Evolutionary conservation across 1,139 yeast genomes (phyloP), one percentile per base, ranked within the genome.

Genomic region (Scheffersomyces parashehatae): DNA sequence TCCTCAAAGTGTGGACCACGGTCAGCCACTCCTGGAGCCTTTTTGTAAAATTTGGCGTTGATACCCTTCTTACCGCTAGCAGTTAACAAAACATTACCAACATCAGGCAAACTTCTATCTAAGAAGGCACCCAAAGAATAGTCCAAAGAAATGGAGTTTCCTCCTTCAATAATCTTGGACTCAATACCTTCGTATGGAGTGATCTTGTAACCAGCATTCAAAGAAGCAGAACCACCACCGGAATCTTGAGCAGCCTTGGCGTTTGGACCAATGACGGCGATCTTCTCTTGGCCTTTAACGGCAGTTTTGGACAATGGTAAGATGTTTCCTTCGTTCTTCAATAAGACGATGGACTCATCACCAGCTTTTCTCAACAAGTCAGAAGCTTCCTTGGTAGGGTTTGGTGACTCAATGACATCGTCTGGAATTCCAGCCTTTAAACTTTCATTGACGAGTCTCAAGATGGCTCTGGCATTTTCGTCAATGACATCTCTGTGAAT

Each of bases 41-140:
- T 58, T 13, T 47, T 51, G 55, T 62, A 79, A 52, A 75, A 72
- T n/a, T 59, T 58, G 38, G 68, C 66, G 28, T 53, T 49, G 26
- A 63, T 47, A 26, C 85, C 84, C n/a, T 51, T 50, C 20, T 65
- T 52, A 14, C 82, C 83, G 3, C 56, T 54, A 29, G 54, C 51
- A 31, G 47, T 49, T 26, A 45, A 50, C 38, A 62, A 45, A 13
- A 49, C 8, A 7, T 47, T 34, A 11, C 61, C 69, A 20, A 66
- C 56, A 47, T 65, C 70, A 1, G 72, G 70, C 28, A 64, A 50
- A 31, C 51, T 58, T 42, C 59, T 64, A 41, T 65, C 69, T 40
- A 66, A 56, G 28, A 50, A 48, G 10, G 72, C 70, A 33, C 73
- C 73, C 38, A 65, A 46, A n/a, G 69, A 46, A 45, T 67, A 66